Percentiles rank a stretch among this genome's conserved stretches.
phyloP scores from a whole-genome alignment of 1,139 yeast species.

The Debaryomycetaceae sp. region DNA sequence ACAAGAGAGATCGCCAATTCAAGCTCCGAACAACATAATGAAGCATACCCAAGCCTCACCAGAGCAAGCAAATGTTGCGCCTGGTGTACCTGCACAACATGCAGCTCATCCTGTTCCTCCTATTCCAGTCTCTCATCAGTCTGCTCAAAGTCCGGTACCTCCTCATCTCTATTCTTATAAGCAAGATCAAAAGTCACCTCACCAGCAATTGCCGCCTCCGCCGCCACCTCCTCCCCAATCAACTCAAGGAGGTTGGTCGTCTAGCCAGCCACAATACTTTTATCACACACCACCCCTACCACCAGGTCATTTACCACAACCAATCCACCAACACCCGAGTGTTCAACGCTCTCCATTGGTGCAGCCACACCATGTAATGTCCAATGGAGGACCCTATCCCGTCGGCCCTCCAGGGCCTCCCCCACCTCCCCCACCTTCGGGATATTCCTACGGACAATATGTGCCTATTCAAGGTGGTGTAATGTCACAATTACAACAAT shows the following conservation, averaged over 20 bases:
- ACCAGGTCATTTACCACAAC: constrained; percentile 9
- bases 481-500: constrained; percentile 21
- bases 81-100: not conserved
- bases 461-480: constrained; percentile 33
- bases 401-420: constrained; percentile 15
- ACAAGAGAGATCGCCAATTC: not conserved
- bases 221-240: constrained; percentile 10
- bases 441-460: constrained; percentile 34
- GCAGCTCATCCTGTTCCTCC: constrained; percentile 1
- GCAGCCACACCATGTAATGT: constrained; percentile 18
- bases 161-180: not conserved
- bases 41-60: constrained; percentile 7
- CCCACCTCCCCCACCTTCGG: constrained; percentile 21
- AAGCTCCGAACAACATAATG: not conserved
- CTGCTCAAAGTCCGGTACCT: constrained; percentile 1
- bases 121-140: not conserved
- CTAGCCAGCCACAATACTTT: constrained; percentile 21
- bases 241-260: constrained; percentile 24
- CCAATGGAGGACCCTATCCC: constrained; percentile 21
- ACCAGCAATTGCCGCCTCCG: constrained; percentile 3
- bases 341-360: constrained; percentile 20
- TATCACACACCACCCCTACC: constrained; percentile 16
- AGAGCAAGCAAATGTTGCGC: constrained; percentile 3
- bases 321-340: constrained; percentile 13
- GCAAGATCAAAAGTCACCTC: constrained; percentile 1